These are phyloP conservation scores for Exophiala sideris DNA, from an alignment of 2,329 filamentous ascomycete species.

Conservation along the genomic window DNA sequence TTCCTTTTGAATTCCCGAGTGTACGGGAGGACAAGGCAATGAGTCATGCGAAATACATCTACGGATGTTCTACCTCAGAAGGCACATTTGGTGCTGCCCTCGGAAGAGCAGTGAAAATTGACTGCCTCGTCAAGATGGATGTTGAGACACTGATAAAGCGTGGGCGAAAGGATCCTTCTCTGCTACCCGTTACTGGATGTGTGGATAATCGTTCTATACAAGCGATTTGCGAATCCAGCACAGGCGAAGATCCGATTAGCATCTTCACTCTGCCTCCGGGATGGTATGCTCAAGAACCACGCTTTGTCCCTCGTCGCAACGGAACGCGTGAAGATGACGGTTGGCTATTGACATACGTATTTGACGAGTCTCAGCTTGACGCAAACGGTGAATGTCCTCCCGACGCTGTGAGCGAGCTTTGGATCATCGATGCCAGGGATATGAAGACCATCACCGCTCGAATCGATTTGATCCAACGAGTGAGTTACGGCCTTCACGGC, in stretches of 20 bases:
- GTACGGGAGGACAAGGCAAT: constrained; percentile 56
- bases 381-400: constrained; percentile 44
- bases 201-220: constrained; percentile 57
- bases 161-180: constrained; percentile 47
- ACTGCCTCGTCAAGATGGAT: constrained; percentile 63
- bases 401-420: constrained; percentile 58
- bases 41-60: constrained; percentile 58
- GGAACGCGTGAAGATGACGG: constrained; percentile 60
- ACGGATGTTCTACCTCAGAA: constrained; percentile 62
- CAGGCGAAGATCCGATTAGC: constrained; percentile 55
- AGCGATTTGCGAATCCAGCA: constrained; percentile 49
- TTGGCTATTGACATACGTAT: constrained; percentile 66
- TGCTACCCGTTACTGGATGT: constrained; percentile 54
- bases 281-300: constrained; percentile 65
- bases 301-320: constrained; percentile 55
- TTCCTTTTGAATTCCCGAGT: constrained; percentile 67
- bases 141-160: constrained; percentile 50
- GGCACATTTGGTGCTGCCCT: constrained; percentile 58
- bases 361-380: constrained; percentile 65
- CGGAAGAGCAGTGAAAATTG: constrained; percentile 64
- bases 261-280: constrained; percentile 60
- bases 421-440: constrained; percentile 62
- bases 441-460: constrained; percentile 61
- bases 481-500: constrained; percentile 68
- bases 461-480: constrained; percentile 61